A percentile compares a stretch with the other conserved stretches of the same genome.
Evolutionary conservation across 129 eudicot genomes (phyloP).

Genomic region (Flaveria brownii): DNA sequence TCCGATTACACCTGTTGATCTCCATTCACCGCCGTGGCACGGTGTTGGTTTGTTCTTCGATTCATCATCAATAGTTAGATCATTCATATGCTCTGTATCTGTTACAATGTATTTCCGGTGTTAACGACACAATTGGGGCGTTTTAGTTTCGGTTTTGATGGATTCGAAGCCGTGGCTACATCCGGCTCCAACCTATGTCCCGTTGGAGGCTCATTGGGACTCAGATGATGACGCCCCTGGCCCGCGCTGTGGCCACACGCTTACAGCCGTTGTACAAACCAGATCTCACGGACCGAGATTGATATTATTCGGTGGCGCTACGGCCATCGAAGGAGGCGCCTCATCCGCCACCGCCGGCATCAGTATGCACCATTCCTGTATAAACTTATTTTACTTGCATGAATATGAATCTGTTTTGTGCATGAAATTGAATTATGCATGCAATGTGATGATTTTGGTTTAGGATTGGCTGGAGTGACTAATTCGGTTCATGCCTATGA

Average conservation of each 20-base stretch:
- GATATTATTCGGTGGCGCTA: constrained; percentile 87
- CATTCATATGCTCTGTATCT: too few relatives aligned
- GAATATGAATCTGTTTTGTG: too few relatives aligned
- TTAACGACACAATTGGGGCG: too few relatives aligned
- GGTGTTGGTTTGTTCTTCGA: too few relatives aligned
- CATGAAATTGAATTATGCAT: too few relatives aligned
- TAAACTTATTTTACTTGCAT: not conserved
- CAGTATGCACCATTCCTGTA: constrained; percentile 34
- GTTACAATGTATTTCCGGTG: too few relatives aligned
- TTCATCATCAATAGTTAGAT: too few relatives aligned
- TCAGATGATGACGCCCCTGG: constrained; percentile 83
- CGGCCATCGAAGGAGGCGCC: constrained; percentile 82
- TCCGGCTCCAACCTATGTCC: constrained; percentile 77
- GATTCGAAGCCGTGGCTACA: constrained; percentile 64
- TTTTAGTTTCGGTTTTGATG: constrained; percentile 12
- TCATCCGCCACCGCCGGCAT: constrained; percentile 55
- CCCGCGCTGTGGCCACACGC: constrained; percentile 89
- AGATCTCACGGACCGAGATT: constrained; percentile 84
- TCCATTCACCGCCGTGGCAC: not conserved
- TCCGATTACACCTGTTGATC: constrained; percentile 1
- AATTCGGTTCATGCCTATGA: constrained; percentile 87
- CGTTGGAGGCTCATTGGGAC: constrained; percentile 63
- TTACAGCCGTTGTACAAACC: constrained; percentile 85
- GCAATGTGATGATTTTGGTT: not conserved
- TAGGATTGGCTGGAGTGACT: constrained; percentile 92